Evolutionary conservation across 257 asterid species (phyloP), one percentile per base, ranked within the genome.

Genomic region (Jasminum sambac): DNA sequence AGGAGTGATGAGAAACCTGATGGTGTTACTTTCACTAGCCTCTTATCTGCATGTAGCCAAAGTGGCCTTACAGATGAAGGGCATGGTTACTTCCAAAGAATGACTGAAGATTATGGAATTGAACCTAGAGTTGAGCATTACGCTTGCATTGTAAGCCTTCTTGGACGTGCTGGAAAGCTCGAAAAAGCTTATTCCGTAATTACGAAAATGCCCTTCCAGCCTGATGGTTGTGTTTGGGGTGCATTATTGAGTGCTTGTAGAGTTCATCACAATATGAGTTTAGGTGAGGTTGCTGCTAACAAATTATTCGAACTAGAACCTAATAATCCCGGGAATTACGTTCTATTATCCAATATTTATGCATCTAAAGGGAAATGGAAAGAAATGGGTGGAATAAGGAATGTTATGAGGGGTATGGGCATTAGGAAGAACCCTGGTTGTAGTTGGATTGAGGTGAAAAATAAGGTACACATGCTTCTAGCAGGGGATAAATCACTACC

Each of bases 201-300:
- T 39, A 72, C 74, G 64, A 85, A 83, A 68, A 92, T 92, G 97
- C 89, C 95, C n/a, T 76, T 85, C 63, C 87, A 80, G 77, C 86
- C 98, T 0, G 98, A 92, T 78, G 88, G 91, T 66, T 92, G 98
- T 61, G 91, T 90, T 12, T 92, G 98, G 98, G 97, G 98, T 74
- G 91, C 98, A 36, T 78, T 92, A 63, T 78, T 92, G 64, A 87
- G 93, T 82, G 87, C 98, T 43, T 88, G 97, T 78, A 82, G 92
- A 74, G 84, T 87, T 72, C 96, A 90, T 63, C 89, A 79, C 67
- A 80, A 84, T 62, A 65, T 76, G 86, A 71, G 72, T 68, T 76
- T 92, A 78, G 96, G 95, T 41, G 95, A 90, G 86, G 65, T 93
- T 50, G 96, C 98, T 21, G 97, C 98, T 42, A 60, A 73, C 25